phyloP scores from a whole-genome alignment of 2,329 filamentous ascomycete species.

The Paraphoma chrysanthemicola region DNA sequence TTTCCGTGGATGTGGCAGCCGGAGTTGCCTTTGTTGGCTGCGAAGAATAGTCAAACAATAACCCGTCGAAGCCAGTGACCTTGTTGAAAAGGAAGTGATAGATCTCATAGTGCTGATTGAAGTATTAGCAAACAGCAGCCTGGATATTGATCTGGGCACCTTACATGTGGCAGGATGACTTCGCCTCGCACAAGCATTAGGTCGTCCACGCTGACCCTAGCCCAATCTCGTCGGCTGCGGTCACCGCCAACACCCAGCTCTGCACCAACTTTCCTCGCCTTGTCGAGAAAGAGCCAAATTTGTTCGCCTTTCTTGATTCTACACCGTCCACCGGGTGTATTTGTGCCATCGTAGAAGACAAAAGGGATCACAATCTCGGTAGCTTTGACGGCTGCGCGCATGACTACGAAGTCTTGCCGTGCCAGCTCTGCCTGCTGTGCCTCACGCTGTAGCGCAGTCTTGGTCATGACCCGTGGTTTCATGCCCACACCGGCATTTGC shows the following conservation, averaged over 20 bases:
- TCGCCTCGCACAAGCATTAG: conserved; percentile 90
- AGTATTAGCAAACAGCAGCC: conserved; percentile 15
- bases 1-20: conserved; percentile 15
- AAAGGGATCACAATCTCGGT: conserved; percentile 93
- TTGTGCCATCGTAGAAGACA: conserved; percentile 95
- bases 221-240: conserved; percentile 82
- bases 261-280: conserved; percentile 87
- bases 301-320: conserved; percentile 92
- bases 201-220: conserved; percentile 91
- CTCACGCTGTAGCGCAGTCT: conserved; percentile 77
- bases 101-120: conserved; percentile 86
- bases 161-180: conserved; percentile 91
- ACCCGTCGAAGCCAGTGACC: conserved; percentile 74
- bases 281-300: conserved; percentile 91
- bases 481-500: conserved; percentile 66
- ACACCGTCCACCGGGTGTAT: conserved; percentile 82
- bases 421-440: conserved; percentile 77
- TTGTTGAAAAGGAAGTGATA: conserved; percentile 97
- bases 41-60: conserved; percentile 78
- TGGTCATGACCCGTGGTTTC: conserved; percentile 77
- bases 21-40: conserved; percentile 54
- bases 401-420: conserved; percentile 78
- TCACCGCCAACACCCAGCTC: conserved; percentile 75
- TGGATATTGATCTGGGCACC: background rate
- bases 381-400: conserved; percentile 86